Percentiles rank a stretch among this genome's conserved stretches.
Evolutionary conservation across 1,139 yeast species (phyloP).

Genomic region (Protomyces macrosporus): DNA sequence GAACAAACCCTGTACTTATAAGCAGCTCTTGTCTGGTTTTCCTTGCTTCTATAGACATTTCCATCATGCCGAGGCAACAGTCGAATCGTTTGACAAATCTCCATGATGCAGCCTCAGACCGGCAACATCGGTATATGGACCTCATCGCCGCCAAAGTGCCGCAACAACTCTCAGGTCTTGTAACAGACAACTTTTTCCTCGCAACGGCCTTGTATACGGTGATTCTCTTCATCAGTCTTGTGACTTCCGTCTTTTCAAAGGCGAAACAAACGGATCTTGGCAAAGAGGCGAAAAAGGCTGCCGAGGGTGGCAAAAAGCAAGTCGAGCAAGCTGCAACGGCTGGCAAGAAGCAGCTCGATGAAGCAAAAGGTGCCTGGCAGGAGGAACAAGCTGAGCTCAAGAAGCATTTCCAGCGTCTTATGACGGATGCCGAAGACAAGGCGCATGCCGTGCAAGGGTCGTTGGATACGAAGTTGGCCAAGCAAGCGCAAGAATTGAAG

Average conservation of each 20-base stretch:
- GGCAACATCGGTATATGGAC: constrained; percentile 10
- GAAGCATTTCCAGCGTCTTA: constrained; percentile 2
- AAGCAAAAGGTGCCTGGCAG: constrained; percentile 5
- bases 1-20: too few relatives aligned
- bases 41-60: not conserved
- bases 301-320: not conserved
- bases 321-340: not conserved
- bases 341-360: not conserved
- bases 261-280: constrained; percentile 6
- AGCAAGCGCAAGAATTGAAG: not conserved
- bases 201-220: constrained; percentile 4
- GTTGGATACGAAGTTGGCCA: not conserved
- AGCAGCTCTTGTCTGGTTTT: too few relatives aligned
- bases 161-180: not conserved
- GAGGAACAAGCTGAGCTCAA: constrained; percentile 21
- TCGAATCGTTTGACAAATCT: not conserved
- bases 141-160: constrained; percentile 4
- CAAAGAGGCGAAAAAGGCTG: constrained; percentile 2
- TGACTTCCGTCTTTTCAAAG: constrained; percentile 8
- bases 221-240: not conserved
- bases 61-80: not conserved
- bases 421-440: not conserved
- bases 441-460: not conserved
- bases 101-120: constrained; percentile 9
- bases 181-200: constrained; percentile 14